Conservation (phyloP, 2,329 filamentous ascomycete species). For the Dactylellina parvicollis region DNA sequence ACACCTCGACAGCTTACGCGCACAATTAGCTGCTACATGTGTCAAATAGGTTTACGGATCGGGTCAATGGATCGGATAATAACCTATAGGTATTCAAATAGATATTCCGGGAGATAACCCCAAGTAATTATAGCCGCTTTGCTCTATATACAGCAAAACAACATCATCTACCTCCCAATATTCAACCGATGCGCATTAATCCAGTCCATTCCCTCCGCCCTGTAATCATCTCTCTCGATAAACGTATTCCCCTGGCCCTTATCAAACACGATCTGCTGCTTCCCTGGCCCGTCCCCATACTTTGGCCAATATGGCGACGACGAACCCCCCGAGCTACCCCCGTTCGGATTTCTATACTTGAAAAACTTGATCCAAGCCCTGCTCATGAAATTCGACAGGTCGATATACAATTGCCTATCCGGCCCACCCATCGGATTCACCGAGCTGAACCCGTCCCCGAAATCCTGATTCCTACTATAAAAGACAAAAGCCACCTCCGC, state of each 20-base stretch:
- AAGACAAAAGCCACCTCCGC: slow-evolving; percentile 61
- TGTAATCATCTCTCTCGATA: slow-evolving; percentile 60
- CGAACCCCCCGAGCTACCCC: too few species aligned
- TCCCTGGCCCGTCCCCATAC: slow-evolving; percentile 56
- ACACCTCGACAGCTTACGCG: too few species aligned
- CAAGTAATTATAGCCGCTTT: too few species aligned
- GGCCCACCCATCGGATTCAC: slow-evolving; percentile 16
- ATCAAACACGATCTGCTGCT: slow-evolving; percentile 60
- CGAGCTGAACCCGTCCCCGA: slow-evolving; percentile 50
- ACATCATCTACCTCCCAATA: too few species aligned
- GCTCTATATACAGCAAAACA: too few species aligned
- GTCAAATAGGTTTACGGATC: too few species aligned
- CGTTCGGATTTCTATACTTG: slow-evolving; percentile 1
- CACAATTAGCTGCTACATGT: too few species aligned
- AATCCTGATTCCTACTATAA: slow-evolving; percentile 15
- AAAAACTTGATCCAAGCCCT: slow-evolving; percentile 17
- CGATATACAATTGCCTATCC: slow-evolving; percentile 56
- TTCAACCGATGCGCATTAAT: too few species aligned
- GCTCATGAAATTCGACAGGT: slow-evolving; percentile 15
- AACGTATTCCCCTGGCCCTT: slow-evolving; percentile 58
- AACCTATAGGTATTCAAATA: too few species aligned
- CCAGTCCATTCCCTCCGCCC: slow-evolving; percentile 59
- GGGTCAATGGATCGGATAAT: too few species aligned
- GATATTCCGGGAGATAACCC: too few species aligned
- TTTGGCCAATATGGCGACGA: slow-evolving; percentile 58